A percentile compares a stretch with the other conserved stretches of the same genome.
Evolutionary conservation across 495 filamentous ascomycete genomes (phyloP).

Genomic region (Aspergillus saccharolyticus): DNA sequence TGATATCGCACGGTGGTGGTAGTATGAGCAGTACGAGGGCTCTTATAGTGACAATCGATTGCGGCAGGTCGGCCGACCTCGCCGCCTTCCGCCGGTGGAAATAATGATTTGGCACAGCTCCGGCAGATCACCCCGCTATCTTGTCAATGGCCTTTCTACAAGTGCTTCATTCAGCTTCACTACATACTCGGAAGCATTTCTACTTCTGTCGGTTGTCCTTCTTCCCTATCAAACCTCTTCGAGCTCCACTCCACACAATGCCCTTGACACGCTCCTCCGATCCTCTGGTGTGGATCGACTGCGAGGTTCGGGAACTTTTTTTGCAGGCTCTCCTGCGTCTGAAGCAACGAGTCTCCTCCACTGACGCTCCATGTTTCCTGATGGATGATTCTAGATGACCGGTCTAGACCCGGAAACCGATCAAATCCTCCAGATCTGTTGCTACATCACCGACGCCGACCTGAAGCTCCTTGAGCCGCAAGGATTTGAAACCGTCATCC

Average conservation of each 20-base stretch:
- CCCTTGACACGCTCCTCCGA: constrained; percentile 46
- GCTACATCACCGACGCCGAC: constrained; percentile 79
- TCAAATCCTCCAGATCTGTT: constrained; percentile 86
- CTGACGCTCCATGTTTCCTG: not conserved
- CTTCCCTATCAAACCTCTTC: not conserved
- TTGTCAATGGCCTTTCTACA: not conserved
- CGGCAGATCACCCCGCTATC: not conserved
- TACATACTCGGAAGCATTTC: not conserved
- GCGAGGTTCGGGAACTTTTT: constrained; percentile 55
- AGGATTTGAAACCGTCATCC: constrained; percentile 78
- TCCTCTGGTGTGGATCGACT: constrained; percentile 83
- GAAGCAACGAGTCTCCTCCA: not conserved
- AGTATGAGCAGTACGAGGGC: constrained; percentile 1
- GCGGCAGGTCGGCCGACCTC: not conserved
- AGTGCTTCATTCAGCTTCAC: not conserved
- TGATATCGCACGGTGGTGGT: not conserved
- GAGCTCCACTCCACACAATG: constrained; percentile 26
- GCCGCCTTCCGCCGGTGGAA: not conserved
- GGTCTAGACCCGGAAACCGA: constrained; percentile 76
- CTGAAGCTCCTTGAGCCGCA: constrained; percentile 69
- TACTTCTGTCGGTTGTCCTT: not conserved
- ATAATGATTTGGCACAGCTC: not conserved
- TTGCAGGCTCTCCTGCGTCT: constrained; percentile 2
- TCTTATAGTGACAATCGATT: not conserved
- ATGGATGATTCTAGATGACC: constrained; percentile 67